A percentile compares a stretch with the other conserved stretches of the same genome.
phyloP scores from a whole-genome alignment of 768 basidiomycete species.

The Strobilomyces echinocephalus region DNA sequence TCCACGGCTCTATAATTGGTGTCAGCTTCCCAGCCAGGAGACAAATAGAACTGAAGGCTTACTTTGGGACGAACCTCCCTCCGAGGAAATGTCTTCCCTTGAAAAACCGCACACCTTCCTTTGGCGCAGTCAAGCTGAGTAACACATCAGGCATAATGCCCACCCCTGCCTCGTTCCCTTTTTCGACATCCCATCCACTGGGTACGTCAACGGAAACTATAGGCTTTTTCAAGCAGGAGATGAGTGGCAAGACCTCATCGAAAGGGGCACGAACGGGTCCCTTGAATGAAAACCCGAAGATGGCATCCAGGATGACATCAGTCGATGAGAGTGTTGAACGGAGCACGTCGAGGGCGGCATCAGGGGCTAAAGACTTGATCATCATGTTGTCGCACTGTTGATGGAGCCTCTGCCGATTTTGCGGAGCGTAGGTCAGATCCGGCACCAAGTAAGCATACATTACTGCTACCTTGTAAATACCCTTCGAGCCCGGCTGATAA shows the following conservation, averaged over 20 bases:
- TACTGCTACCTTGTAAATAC: conserved; percentile 71
- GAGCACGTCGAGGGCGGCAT: conserved; percentile 43
- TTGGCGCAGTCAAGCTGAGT: conserved; percentile 91
- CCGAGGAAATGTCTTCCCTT: conserved; percentile 87
- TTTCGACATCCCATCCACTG: conserved; percentile 92
- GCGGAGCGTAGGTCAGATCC: not conserved
- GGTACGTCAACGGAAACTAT: conserved; percentile 96
- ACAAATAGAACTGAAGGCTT: conserved; percentile 24
- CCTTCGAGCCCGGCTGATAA: conserved; percentile 82
- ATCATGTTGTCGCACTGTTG: conserved; percentile 86
- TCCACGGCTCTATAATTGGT: conserved; percentile 52
- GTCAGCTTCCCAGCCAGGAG: conserved; percentile 1
- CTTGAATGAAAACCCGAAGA: conserved; percentile 97
- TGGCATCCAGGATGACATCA: conserved; percentile 89
- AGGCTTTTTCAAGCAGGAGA: conserved; percentile 63
- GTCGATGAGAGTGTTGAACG: conserved; percentile 48
- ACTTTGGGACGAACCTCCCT: conserved; percentile 90
- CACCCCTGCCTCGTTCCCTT: conserved; percentile 50
- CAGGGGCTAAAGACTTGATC: conserved; percentile 64
- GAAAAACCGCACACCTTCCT: conserved; percentile 76
- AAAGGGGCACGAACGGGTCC: conserved; percentile 89
- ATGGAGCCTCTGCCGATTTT: conserved; percentile 57
- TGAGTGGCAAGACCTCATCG: conserved; percentile 62
- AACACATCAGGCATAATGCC: conserved; percentile 76
- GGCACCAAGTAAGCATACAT: not conserved